Evolutionary conservation across 495 filamentous ascomycete genomes (phyloP).

Genomic region (Copromyces sp.): DNA sequence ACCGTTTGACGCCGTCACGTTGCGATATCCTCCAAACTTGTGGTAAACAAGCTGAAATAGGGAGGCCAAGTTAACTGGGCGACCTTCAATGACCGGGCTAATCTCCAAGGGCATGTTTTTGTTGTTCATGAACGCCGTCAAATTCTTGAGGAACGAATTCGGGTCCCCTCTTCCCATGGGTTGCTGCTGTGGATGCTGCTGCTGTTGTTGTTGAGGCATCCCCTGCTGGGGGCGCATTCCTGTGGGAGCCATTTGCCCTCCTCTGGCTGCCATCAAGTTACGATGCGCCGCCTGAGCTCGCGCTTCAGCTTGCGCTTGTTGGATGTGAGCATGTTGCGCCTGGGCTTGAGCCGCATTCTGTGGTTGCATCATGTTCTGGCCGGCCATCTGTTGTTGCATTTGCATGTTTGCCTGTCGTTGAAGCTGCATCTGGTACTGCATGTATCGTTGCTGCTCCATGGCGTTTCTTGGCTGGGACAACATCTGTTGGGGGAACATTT

Average conservation of each 20-base stretch:
- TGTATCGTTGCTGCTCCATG: conserved; percentile 44
- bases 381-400: conserved; percentile 32
- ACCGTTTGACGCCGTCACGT: conserved; percentile 48
- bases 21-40: conserved; percentile 63
- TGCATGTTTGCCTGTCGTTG: conserved; percentile 58
- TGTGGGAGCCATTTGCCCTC: conserved; percentile 35
- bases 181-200: conserved; percentile 15
- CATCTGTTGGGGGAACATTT: conserved; percentile 41
- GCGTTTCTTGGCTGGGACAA: conserved; percentile 42
- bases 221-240: conserved; percentile 31
- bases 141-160: conserved; percentile 64
- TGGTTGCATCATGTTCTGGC: conserved; percentile 29
- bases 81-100: conserved; percentile 59
- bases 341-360: conserved; percentile 8
- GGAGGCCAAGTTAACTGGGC: conserved; percentile 57
- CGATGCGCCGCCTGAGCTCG: conserved; percentile 35
- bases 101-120: conserved; percentile 58
- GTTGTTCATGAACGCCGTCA: conserved; percentile 61
- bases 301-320: conserved; percentile 15
- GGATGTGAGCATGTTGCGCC: conserved; percentile 7
- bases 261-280: conserved; percentile 39
- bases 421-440: conserved; percentile 53
- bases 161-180: conserved; percentile 28
- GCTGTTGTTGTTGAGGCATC: conserved; percentile 12
- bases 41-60: conserved; percentile 69